Base-by-base conservation (phyloP, 1,139 yeast genomes). In the Candida sanyaensis region DNA sequence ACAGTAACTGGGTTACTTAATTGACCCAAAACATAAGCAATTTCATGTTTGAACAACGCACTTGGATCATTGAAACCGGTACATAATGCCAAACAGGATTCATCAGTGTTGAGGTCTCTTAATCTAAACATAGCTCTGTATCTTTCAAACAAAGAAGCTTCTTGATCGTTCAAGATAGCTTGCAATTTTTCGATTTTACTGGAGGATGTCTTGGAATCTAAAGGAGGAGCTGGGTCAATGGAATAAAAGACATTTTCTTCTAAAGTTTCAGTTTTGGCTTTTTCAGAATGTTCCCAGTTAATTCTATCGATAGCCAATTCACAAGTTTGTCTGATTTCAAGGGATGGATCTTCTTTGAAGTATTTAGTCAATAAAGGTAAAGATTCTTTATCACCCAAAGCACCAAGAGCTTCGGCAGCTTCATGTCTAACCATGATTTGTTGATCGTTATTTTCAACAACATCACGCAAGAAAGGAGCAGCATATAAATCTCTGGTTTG, bases 351-450 rank as follows among this genome's bases (percentile, higher is more conserved):
- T 46, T 85, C 80, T 53, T 73, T 68, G 57, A 68, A 75, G 67
- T 86, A 90, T 44, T 83, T 73, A 54, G 81, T 71, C 56, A 95
- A 79, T 46, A 91, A 68, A 0, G 73, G 80, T 50, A 93, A 68
- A n/a, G 96, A 88, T 5, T 81, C 86, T 43, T 71, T 69, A 66
- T 91, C 96, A 43, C 96, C 97, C 48, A 95, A 75, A 34, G 99
- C 99, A 50, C 99, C 99, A 49, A 95, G 78, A 30, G 98, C 99
- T 70, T 95, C 99, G 10, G 99, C 99, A 21, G 99, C 99, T 69
- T 95, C 99, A 66, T 95, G 99, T 68, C 99, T 87, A 33, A 95
- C 99, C 98, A 95, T 95, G 50, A 88, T 77, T 64, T 87, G 93
- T 71, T 95, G 98, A 50, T 73, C 71, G 43, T 74, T 61, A 63